Conservation (phyloP, 1,284 basidiomycete species). For the Calocybe gambosa region DNA sequence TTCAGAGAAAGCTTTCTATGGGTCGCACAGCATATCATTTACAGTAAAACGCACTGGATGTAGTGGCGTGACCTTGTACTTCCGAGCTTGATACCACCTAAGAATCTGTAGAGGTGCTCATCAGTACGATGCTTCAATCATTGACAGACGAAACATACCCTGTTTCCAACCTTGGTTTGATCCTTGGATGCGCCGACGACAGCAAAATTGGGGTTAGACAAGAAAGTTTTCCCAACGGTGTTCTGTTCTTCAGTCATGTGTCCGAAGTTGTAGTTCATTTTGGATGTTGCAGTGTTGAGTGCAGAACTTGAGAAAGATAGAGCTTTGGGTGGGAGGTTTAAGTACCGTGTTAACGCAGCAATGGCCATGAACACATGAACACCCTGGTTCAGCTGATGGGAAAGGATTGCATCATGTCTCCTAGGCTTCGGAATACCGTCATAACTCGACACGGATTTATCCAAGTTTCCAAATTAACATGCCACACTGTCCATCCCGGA, state of each 20-base stretch:
- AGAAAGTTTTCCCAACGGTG: slow-evolving; percentile 49
- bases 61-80: slow-evolving; percentile 61
- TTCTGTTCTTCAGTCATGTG: slow-evolving; percentile 16
- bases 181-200: slow-evolving; percentile 80
- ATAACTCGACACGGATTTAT: slow-evolving; percentile 4
- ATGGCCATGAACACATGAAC: slow-evolving; percentile 3
- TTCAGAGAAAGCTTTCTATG: neutral
- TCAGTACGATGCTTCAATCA: slow-evolving; percentile 1
- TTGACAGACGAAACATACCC: slow-evolving; percentile 35
- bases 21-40: neutral
- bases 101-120: slow-evolving; percentile 42
- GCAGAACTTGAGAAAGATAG: slow-evolving; percentile 6
- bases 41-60: slow-evolving; percentile 45
- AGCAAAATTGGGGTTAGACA: slow-evolving; percentile 58
- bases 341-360: slow-evolving; percentile 9
- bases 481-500: too few relatives aligned
- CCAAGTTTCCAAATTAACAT: slow-evolving; percentile 2
- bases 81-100: slow-evolving; percentile 67
- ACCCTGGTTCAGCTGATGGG: neutral
- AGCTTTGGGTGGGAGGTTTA: slow-evolving; percentile 1
- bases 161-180: slow-evolving; percentile 68
- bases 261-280: slow-evolving; percentile 17
- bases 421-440: neutral
- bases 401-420: neutral
- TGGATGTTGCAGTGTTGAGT: slow-evolving; percentile 2